Evolutionary conservation across 2,329 filamentous ascomycete species (phyloP), one percentile per base, ranked within the genome.

Genomic region (Cadophora malorum): DNA sequence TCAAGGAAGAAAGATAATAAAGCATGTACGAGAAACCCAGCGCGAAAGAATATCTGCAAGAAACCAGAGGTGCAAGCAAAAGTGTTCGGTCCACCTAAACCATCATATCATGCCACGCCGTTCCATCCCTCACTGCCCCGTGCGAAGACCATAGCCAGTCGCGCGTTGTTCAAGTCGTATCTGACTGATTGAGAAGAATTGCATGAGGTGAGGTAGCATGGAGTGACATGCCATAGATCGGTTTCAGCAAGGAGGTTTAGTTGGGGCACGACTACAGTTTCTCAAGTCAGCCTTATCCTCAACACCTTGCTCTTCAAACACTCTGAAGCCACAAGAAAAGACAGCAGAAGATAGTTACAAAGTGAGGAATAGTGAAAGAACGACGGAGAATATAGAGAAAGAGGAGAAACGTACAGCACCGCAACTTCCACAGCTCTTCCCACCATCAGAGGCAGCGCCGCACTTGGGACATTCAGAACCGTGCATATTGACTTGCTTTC

Each of bases 391-490:
- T n/a, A n/a, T n/a, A 64, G 8, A 31, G 31, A 38, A 19, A 58
- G 25, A 14, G 23, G 9, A 25, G 35, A 53, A 47, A 65, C 74
- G 61, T 67, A 77, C 75, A 72, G 74, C 74, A 65, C 75, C 75
- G 52, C 75, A 77, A 61, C 68, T 70, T 28, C 67, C 65, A 59
- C 75, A 77, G 66, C 69, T 74, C 74, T 76, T 77, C 21, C 49
- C 56, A 38, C 73, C 71, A 45, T 74, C 69, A 58, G 67, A 52
- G 8, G 69, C 53, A 25, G 73, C 73, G 63, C 75, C 74, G 62
- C 74, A 76, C 68, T 74, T 76, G 50, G 76, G 75, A 66, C 74
- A 77, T 49, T 63, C 66, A 10, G 68, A 31, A 21, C 73, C 75
- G 74, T 76, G 75, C 74, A 75, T 76, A 23, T 72, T 76, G 60